Evolutionary conservation across 1,284 basidiomycete genomes (phyloP).

Genomic region (Fomitopsis pinicola): DNA sequence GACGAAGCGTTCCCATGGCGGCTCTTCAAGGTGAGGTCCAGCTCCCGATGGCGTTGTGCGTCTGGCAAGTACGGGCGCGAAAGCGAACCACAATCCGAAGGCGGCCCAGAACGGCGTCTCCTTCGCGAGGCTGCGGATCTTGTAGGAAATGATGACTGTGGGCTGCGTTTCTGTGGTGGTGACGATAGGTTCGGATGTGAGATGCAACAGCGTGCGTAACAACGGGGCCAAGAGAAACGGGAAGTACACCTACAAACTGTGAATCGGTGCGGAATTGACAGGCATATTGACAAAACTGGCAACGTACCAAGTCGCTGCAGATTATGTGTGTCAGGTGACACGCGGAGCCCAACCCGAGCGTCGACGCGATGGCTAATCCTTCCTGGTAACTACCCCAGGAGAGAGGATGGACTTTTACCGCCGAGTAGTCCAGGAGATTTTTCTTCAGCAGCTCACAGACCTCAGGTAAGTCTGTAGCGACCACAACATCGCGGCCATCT

Average conservation of each 20-base stretch:
- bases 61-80: conserved; percentile 52
- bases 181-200: conserved; percentile 51
- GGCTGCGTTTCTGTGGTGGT: conserved; percentile 8
- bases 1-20: conserved; percentile 23
- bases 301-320: conserved; percentile 71
- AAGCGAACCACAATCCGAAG: conserved; percentile 80
- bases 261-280: not conserved
- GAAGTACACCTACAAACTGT: conserved; percentile 55
- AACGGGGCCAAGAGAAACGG: conserved; percentile 68
- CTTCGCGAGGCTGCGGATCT: conserved; percentile 71
- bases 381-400: conserved; percentile 58
- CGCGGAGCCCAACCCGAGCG: conserved; percentile 28
- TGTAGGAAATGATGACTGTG: conserved; percentile 64
- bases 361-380: conserved; percentile 32
- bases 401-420: conserved; percentile 45
- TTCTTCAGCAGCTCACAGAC: conserved; percentile 57
- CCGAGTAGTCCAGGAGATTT: conserved; percentile 36
- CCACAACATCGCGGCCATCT: conserved; percentile 34
- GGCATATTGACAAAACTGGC: conserved; percentile 1
- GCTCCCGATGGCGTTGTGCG: too few species aligned
- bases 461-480: conserved; percentile 70
- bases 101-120: conserved; percentile 80
- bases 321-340: conserved; percentile 54
- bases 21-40: not conserved
- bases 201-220: conserved; percentile 60